phyloP scores from a whole-genome alignment of 345 rosid genomes.

The Mangifera indica region DNA sequence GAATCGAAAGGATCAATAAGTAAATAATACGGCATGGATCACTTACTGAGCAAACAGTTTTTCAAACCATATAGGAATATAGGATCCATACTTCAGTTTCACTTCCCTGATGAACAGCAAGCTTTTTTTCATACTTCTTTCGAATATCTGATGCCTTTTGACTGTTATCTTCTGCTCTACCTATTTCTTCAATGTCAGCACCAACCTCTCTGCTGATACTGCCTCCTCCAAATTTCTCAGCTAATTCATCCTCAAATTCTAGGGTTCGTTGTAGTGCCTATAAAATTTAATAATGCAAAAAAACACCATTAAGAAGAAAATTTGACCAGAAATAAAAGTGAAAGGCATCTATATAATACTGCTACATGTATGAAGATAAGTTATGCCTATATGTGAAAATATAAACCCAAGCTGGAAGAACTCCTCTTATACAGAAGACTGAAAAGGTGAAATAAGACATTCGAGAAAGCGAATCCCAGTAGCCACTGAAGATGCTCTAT shows the following conservation, averaged over 20 bases:
- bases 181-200: constrained; percentile 81
- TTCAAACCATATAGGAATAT: constrained; percentile 6
- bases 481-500: background rate
- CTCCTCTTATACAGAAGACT: background rate
- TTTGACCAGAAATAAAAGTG: constrained; percentile 3
- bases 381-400: background rate
- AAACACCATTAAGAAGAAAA: constrained; percentile 5
- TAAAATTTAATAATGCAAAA: constrained; percentile 24
- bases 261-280: constrained; percentile 93
- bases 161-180: constrained; percentile 54
- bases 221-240: constrained; percentile 92
- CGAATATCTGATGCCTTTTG: constrained; percentile 80
- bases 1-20: constrained; percentile 17
- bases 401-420: background rate
- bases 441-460: background rate
- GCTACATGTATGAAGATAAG: background rate
- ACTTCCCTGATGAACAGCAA: constrained; percentile 75
- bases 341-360: background rate
- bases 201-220: constrained; percentile 58
- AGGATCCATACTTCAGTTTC: constrained; percentile 48
- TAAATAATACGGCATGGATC: background rate
- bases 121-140: constrained; percentile 89
- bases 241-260: constrained; percentile 95
- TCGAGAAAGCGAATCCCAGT: background rate
- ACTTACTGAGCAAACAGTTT: constrained; percentile 16